Base-by-base conservation (phyloP, 495 filamentous ascomycete species). In the Beverwykella pulmonaria region DNA sequence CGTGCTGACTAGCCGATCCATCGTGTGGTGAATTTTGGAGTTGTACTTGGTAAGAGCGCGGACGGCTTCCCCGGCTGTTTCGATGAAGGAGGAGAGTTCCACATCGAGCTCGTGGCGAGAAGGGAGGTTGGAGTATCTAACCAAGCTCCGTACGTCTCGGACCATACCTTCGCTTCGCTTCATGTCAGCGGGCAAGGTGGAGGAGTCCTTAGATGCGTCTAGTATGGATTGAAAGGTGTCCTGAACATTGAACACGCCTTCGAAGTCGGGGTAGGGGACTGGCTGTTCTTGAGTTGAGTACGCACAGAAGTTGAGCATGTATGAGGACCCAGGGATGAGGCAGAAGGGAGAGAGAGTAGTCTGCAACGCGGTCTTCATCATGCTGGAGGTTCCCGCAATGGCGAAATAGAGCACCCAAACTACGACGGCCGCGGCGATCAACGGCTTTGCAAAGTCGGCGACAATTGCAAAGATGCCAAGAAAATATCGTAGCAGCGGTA, bases 161-260 rank as follows among this genome's bases (percentile, higher is more conserved):
- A 93, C 87, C 4, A 87, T 85, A 20, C 85, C 79, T 70, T 92
- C 89, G 19, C 87, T 84, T 27, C 85, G 79, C 75, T 89, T 90
- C 83, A 91, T 89, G 65, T 87, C 84, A 62, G 87, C 74, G 0
- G 88, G 88, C 17, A 90, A 76, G 6, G 82, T 82, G 1, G 82
- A 82, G n/a, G 84, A 80, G 20, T 82, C 77, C 2, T 82, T 79
- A 17, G 81, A 81, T 52, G 84, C 83, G 61, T 89, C 82, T 5
- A 91, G 76, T 0, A 92, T 83, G 25, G 83, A 80, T 71, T 88
- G 87, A 48, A 92, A 89, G 49, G 81, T 78, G 12, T 81, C 75
- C 73, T 92, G 90, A 4, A 88, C 80, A 9, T 79, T 79, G 76
- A 91, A 86, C 23, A 92, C 77, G 59, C 84, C 79, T 44, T 88